Evolutionary conservation across 441 rosid species (phyloP).

Genomic region (Aquilaria agallochum): DNA sequence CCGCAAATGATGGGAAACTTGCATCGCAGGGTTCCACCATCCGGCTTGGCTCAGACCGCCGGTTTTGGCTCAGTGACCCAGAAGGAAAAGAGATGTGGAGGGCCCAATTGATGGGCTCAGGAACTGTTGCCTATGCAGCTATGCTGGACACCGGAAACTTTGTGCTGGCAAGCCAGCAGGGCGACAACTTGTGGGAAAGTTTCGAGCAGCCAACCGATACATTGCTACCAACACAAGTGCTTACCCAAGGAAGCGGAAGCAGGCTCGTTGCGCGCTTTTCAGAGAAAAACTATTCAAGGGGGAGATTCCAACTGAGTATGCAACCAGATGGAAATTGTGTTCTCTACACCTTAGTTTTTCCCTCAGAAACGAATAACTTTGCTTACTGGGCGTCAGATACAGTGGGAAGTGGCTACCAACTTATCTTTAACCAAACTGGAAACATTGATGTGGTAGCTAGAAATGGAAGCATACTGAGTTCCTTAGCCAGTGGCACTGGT

Average conservation of each 20-base stretch:
- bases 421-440: slow-evolving; percentile 26
- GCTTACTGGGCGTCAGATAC: neutral
- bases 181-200: slow-evolving; percentile 16
- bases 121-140: slow-evolving; percentile 2
- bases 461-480: slow-evolving; percentile 14
- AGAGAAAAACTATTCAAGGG: slow-evolving; percentile 14
- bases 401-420: slow-evolving; percentile 1
- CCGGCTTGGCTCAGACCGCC: slow-evolving; percentile 14
- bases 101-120: neutral
- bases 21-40: slow-evolving; percentile 21
- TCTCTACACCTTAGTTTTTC: slow-evolving; percentile 7
- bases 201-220: slow-evolving; percentile 27
- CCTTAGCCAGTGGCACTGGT: neutral
- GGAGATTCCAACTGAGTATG: slow-evolving; percentile 4
- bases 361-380: neutral
- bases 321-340: neutral
- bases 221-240: slow-evolving; percentile 18
- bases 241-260: slow-evolving; percentile 1
- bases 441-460: slow-evolving; percentile 16
- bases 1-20: slow-evolving; percentile 5
- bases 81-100: slow-evolving; percentile 4
- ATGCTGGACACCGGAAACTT: neutral
- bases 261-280: slow-evolving; percentile 13
- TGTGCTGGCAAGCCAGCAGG: neutral
- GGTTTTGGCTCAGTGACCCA: slow-evolving; percentile 12